Base-by-base conservation (phyloP, 2,329 filamentous ascomycete genomes). In the Hypoxylon rubiginosum region DNA sequence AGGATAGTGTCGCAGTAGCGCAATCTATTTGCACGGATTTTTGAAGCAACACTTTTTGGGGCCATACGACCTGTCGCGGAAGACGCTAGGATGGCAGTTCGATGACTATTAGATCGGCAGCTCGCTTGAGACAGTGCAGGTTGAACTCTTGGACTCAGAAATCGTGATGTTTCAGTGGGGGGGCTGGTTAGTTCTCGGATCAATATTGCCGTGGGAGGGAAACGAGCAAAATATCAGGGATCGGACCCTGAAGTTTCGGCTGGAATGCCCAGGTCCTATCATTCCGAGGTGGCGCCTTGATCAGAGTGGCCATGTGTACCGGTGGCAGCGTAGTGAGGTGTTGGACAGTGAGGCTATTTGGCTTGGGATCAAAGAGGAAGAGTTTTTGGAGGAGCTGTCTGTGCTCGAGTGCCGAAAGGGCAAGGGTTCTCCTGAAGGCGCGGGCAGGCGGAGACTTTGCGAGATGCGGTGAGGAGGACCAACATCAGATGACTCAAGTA, bases 401-500 rank as follows among this genome's bases (percentile, higher is more conserved):
- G 46, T 59, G 58, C 46, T 66, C 45, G 66, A 48, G 51, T 50
- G 58, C 58, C 55, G 62, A 62, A 58, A 53, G 43, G 51, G 45
- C 61, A 56, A 58, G 62, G 66, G 58, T 58, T 62, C 46, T 56
- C 49, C 60, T 58, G 48, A 43, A 48, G 58, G 59, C 56, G 63
- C 48, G 49, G 63, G 53, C 56, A 58, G 57, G 59, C 63, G 63
- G 57, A 60, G 54, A 67, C 63, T 2, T 39, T 41, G 30, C 41
- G 59, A 49, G 64, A 64, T 71, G 67, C 67, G 69, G 67, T 68
- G 69, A 70, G 63, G 63, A 55, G 52, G 57, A 46, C 67, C 58
- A 66, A 59, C 62, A 61, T 67, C 67, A 71, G 65, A 69, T 71
- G 69, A 71, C 68, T 66, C 65, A 66, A 55, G 63, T 55, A 51